Conservation (phyloP, 495 filamentous ascomycete species). For the Aspergillus ellipticus region DNA sequence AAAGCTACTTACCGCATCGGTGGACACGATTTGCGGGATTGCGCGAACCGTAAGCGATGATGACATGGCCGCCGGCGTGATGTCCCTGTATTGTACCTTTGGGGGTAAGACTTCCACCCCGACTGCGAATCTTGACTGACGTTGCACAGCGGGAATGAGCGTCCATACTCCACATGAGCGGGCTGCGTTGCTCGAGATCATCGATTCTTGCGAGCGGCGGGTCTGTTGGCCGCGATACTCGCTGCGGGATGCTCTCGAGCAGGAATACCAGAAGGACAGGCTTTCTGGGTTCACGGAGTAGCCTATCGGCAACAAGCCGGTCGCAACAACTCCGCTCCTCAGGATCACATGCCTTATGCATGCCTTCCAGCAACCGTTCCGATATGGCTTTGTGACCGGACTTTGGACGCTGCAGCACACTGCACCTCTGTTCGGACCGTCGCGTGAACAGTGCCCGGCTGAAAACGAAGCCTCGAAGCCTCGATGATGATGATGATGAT, state of each 20-base stretch:
- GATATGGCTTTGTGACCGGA: too few relatives aligned
- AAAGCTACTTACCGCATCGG: conserved; percentile 5
- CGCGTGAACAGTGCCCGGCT: too few relatives aligned
- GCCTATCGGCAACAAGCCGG: background rate
- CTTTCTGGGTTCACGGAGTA: conserved; percentile 14
- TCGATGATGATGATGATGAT: too few relatives aligned
- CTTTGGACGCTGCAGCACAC: too few relatives aligned
- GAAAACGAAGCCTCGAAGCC: too few relatives aligned
- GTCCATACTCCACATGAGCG: conserved; percentile 26
- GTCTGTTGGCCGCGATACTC: conserved; percentile 24
- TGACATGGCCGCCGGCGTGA: conserved; percentile 18
- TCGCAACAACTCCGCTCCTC: background rate
- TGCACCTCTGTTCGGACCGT: too few relatives aligned
- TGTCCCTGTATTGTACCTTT: conserved; percentile 25
- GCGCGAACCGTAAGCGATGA: conserved; percentile 19
- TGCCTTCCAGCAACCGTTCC: too few relatives aligned
- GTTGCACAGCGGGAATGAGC: conserved; percentile 23
- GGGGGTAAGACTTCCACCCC: conserved; percentile 19
- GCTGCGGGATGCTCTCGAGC: conserved; percentile 23
- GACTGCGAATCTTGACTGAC: background rate
- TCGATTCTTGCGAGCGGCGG: conserved; percentile 19
- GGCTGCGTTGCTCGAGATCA: conserved; percentile 18
- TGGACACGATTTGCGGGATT: conserved; percentile 24
- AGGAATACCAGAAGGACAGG: conserved; percentile 25
- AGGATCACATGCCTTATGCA: too few relatives aligned